Evolutionary conservation across 2,329 filamentous ascomycete species (phyloP), one percentile per base, ranked within the genome.

Genomic region (Penicillium aurantiogriseum): DNA sequence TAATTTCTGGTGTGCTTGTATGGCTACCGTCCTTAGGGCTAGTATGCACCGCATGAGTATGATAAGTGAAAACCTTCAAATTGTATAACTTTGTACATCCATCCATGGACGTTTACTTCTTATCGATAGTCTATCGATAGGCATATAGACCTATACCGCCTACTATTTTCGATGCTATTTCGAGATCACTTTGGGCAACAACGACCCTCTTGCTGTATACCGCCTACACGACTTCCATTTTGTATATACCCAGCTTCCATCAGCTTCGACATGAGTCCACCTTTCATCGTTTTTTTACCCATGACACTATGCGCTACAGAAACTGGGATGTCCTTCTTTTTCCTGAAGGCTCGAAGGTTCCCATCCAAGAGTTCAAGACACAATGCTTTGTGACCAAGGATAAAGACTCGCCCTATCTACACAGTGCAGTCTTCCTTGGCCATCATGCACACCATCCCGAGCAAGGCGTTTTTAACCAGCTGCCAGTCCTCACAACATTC

Each of bases 311-410:
- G 91, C 87, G 91, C 58, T 95, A 89, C 80, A 84, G 91, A 66
- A 86, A 91, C 68, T 95, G 91, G 91, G 91, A 96, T 68, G 83
- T 94, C 54, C 84, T 95, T 43, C 80, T 95, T 60, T 95, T 95
- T 71, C 88, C 90, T 0, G 77, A 79, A 74, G 81, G 83, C 59
- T 86, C 81, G 65, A 87, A 85, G 66, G 77, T 88, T 13, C 91
- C 91, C 1, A 75, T 92, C 54, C 89, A 90, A 73, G 91, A 95
- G 74, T 96, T 94, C 80, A 88, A 86, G 69, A 90, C 90, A 8
- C 81, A 85, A 59, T 95, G 90, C 71, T 88, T 89, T 71, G 85
- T 88, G 33, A 82, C 87, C 36, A 76, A 76, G 56, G 83, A 84
- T 60, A 71, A 70, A 62, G 85, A 86, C 55, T 82, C 83, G 48